phyloP scores from a whole-genome alignment of 768 basidiomycete species.

The Leccinum obscurum region DNA sequence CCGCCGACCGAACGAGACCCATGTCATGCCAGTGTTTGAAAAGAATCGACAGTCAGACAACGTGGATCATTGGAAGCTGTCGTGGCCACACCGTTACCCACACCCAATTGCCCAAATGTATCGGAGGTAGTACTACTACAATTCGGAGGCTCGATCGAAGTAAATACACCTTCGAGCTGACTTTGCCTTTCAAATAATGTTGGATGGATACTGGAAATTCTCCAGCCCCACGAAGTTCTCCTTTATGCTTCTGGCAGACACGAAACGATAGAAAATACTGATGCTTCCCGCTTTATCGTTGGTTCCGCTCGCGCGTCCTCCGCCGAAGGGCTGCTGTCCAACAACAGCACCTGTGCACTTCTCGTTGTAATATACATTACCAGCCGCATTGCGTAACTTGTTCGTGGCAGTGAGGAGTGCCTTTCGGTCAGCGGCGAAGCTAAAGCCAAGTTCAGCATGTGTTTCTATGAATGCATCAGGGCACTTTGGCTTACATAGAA shows the following conservation, averaged over 20 bases:
- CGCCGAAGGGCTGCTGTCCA: constrained; percentile 98
- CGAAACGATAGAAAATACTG: constrained; percentile 74
- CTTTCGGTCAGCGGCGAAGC: constrained; percentile 81
- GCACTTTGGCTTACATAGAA: constrained; percentile 62
- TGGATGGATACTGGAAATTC: constrained; percentile 84
- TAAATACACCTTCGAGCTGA: neutral
- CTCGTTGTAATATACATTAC: constrained; percentile 98
- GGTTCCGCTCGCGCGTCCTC: constrained; percentile 88
- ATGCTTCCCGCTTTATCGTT: constrained; percentile 97
- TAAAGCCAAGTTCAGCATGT: constrained; percentile 32
- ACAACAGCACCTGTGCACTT: constrained; percentile 98
- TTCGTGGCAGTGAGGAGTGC: constrained; percentile 80
- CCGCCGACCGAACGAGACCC: neutral
- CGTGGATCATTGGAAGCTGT: neutral
- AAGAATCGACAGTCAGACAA: neutral
- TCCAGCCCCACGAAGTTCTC: constrained; percentile 90
- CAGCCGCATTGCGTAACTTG: constrained; percentile 85
- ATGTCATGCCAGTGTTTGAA: neutral
- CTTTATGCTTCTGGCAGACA: constrained; percentile 91
- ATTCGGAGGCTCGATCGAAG: neutral
- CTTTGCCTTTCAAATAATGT: constrained; percentile 52
- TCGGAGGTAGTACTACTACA: neutral
- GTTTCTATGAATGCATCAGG: neutral
- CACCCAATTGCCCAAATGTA: neutral
- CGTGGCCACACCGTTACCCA: neutral